Conservation (phyloP, 2,329 filamentous ascomycete species). For the Talaromyces sp. region DNA sequence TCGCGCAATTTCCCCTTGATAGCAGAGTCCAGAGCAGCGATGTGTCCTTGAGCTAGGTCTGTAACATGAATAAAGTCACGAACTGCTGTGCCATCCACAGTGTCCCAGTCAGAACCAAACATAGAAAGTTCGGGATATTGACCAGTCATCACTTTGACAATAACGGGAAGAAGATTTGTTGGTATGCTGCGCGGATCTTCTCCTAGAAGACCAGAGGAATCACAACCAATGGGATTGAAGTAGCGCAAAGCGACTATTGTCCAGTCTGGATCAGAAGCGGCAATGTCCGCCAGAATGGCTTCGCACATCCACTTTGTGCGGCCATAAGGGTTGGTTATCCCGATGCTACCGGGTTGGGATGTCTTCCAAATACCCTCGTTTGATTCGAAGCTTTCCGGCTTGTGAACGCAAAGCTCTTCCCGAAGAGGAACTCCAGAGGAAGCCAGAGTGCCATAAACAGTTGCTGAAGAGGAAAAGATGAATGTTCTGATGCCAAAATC, state of each 20-base stretch:
- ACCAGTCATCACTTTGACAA: slow-evolving; percentile 56
- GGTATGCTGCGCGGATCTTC: slow-evolving; percentile 58
- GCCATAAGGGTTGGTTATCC: slow-evolving; percentile 61
- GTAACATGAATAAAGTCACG: slow-evolving; percentile 64
- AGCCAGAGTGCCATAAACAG: slow-evolving; percentile 56
- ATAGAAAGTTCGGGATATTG: slow-evolving; percentile 50
- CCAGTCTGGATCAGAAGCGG: slow-evolving; percentile 55
- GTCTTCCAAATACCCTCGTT: slow-evolving; percentile 37
- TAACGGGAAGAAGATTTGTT: slow-evolving; percentile 60
- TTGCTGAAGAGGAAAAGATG: slow-evolving; percentile 63
- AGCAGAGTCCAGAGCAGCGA: slow-evolving; percentile 49
- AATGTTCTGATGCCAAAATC: slow-evolving; percentile 59
- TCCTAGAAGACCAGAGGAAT: slow-evolving; percentile 57
- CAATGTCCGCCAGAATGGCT: slow-evolving; percentile 58
- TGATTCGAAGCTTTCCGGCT: slow-evolving; percentile 41
- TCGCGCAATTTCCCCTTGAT: slow-evolving; percentile 26
- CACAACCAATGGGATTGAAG: slow-evolving; percentile 63
- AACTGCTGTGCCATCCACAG: slow-evolving; percentile 59
- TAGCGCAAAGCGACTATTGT: slow-evolving; percentile 59
- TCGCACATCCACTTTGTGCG: slow-evolving; percentile 64
- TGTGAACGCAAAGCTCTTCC: slow-evolving; percentile 53
- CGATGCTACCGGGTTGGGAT: slow-evolving; percentile 45
- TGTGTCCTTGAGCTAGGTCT: slow-evolving; percentile 58
- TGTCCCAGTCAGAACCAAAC: slow-evolving; percentile 61
- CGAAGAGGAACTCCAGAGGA: slow-evolving; percentile 47